Conservation (phyloP, 495 filamentous ascomycete genomes). For the Tuber indicum region DNA sequence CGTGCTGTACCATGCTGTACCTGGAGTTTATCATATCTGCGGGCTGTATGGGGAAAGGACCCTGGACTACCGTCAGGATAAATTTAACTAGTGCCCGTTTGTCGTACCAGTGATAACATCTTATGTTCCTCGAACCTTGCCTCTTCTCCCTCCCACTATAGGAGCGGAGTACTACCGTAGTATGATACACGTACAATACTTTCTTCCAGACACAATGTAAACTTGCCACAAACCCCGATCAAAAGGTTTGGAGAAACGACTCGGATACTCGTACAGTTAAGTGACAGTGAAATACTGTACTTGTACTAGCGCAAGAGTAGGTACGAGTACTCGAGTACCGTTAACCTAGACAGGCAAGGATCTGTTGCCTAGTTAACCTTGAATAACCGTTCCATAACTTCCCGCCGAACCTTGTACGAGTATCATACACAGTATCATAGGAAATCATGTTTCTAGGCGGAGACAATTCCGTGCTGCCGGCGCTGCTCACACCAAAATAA, state of each 20-base stretch:
- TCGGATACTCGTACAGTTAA: not conserved
- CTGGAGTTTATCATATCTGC: not conserved
- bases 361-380: too few species aligned
- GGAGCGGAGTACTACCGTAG: not conserved
- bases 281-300: not conserved
- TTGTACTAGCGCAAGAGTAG: too few species aligned
- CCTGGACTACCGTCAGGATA: not conserved
- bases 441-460: not conserved
- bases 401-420: too few species aligned
- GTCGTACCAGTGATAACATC: not conserved
- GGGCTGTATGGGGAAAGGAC: not conserved
- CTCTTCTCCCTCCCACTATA: not conserved
- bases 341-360: too few species aligned
- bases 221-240: not conserved
- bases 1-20: not conserved
- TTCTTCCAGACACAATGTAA: not conserved
- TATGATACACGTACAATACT: not conserved
- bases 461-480: not conserved
- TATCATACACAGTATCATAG: not conserved
- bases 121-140: not conserved
- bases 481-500: not conserved
- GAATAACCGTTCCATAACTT: too few species aligned
- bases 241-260: not conserved
- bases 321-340: too few species aligned
- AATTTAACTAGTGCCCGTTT: not conserved